Base-by-base conservation (phyloP, 805 yeast species). In the Sungouiozyma intestinalis region DNA sequence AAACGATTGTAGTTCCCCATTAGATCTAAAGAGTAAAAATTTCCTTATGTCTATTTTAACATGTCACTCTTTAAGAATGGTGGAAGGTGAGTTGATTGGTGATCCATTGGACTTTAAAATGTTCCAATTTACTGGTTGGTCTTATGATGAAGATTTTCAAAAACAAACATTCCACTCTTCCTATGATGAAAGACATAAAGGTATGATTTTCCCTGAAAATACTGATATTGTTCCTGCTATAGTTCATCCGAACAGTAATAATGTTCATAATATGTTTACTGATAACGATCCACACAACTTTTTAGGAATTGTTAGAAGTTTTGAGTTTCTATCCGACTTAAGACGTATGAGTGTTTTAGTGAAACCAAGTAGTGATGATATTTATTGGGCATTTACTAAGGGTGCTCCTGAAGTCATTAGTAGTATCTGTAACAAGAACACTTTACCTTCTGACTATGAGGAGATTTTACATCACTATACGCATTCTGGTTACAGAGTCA, bases 341-440 rank as follows among this genome's bases (percentile, higher is more conserved):
- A 77, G 98, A 59, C 71, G 98, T 54, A 90, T 90, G 96, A 79
- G 92, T 40, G 96, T 87, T 0, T 60, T 90, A 40, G 78, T 79
- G 14, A 73, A 74, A 44, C 66, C 69, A 1, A 64, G 62, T 33
- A 52, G 60, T 24, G 68, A 66, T 16, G 60, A 65, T 16, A 58
- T 63, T 16, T 67, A 69, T 46, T 63, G 66, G 46, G 75, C 79
- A 0, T 81, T 76, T 57, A 86, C 92, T 11, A 92, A 92, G 57
- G 99, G 99, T 39, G 98, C 99, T 0, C 99, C 99, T 0, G 99
- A 92, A 58, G 85, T 88, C 9, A 84, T 92, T 72, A 68, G 73
- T 24, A 80, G 77, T 15, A 76, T 92, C 24, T 92, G 98, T 63
- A 65, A 67, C 14, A 76, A 81, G 1, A 76, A 72, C 16, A 67